phyloP scores from a whole-genome alignment of 2,329 filamentous ascomycete species.

The Fusarium mundagurra region DNA sequence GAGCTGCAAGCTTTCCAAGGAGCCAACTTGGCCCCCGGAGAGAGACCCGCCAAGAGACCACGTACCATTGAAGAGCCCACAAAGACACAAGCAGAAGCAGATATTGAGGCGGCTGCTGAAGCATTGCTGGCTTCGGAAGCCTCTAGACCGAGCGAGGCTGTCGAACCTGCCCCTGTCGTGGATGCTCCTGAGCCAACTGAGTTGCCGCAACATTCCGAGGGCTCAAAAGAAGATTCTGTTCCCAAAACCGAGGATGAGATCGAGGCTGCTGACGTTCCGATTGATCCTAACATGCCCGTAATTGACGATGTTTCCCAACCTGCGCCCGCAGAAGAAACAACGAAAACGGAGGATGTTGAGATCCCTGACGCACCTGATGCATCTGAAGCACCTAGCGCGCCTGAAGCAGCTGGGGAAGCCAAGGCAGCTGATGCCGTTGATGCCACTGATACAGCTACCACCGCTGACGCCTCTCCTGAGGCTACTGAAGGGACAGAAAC shows the following conservation, averaged over 20 bases:
- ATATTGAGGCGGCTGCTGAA: slow-evolving; percentile 31
- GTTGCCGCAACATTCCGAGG: neutral
- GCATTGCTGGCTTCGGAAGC: slow-evolving; percentile 26
- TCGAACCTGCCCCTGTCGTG: neutral
- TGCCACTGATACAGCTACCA: neutral
- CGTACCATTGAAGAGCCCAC: slow-evolving; percentile 33
- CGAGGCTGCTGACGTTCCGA: slow-evolving; percentile 9
- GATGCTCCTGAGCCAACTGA: slow-evolving; percentile 1
- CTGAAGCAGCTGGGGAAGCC: neutral
- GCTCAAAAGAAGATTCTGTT: neutral
- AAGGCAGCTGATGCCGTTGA: neutral
- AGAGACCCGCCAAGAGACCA: slow-evolving; percentile 44
- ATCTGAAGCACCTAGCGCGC: neutral
- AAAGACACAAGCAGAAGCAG: slow-evolving; percentile 29
- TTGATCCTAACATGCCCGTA: slow-evolving; percentile 22
- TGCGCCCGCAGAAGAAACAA: slow-evolving; percentile 16
- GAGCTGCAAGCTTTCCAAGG: slow-evolving; percentile 55
- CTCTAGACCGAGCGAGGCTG: neutral
- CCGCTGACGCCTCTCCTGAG: slow-evolving; percentile 14
- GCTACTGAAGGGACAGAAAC: slow-evolving; percentile 9
- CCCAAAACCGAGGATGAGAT: neutral
- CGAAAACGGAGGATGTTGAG: slow-evolving; percentile 17
- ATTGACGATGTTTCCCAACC: slow-evolving; percentile 6
- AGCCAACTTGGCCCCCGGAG: slow-evolving; percentile 24
- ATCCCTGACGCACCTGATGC: slow-evolving; percentile 22